phyloP scores from a whole-genome alignment of 1,284 basidiomycete genomes.

The Ustilago curta region DNA sequence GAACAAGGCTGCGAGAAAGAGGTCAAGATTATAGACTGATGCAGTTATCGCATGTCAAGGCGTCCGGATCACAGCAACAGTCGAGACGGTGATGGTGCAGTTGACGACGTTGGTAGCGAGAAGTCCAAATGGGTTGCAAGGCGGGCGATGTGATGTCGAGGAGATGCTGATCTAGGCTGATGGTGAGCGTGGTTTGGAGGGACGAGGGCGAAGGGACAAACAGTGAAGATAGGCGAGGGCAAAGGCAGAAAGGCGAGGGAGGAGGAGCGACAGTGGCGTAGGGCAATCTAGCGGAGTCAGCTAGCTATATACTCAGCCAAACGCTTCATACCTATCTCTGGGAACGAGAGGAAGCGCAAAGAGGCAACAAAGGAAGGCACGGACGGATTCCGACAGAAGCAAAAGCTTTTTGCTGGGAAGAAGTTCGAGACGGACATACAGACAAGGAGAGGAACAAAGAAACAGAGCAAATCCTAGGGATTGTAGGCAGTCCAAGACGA shows the following conservation, averaged over 20 bases:
- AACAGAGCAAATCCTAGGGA: too few relatives aligned
- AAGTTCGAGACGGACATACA: too few relatives aligned
- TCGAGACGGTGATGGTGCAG: background rate
- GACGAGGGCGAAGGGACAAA: background rate
- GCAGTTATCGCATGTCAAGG: constrained; percentile 1
- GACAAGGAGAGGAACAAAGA: too few relatives aligned
- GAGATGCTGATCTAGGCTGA: background rate
- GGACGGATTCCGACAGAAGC: too few relatives aligned
- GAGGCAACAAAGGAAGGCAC: too few relatives aligned
- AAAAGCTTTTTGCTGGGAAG: too few relatives aligned
- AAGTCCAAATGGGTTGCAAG: background rate
- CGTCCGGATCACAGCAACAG: background rate
- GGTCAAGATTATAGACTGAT: too few relatives aligned
- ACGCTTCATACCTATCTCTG: background rate
- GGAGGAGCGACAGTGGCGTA: background rate
- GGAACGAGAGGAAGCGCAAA: background rate
- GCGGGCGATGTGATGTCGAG: background rate
- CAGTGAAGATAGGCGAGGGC: background rate
- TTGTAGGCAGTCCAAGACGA: too few relatives aligned
- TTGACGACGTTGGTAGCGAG: background rate
- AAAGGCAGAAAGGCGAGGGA: background rate
- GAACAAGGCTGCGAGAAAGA: background rate
- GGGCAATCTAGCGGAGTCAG: background rate
- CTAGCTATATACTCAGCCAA: background rate
- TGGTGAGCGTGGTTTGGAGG: background rate